Evolutionary conservation across 192 early-diverging fungal genomes (phyloP).

Genomic region (Spizellomyces punctatus): DNA sequence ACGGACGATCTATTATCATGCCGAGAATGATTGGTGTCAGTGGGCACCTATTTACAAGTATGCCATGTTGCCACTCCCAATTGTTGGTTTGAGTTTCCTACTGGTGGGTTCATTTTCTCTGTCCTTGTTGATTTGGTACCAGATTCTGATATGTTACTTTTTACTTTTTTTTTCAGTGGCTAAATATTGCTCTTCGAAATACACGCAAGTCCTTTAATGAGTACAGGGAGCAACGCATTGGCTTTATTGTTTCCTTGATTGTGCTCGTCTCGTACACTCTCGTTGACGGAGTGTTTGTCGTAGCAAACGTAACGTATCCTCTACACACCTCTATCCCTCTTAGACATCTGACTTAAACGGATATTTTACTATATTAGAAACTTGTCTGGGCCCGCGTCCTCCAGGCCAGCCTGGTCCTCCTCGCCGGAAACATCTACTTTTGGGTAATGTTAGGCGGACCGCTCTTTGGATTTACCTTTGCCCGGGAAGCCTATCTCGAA

Average conservation of each 20-base stretch:
- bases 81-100: neutral
- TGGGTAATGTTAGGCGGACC: neutral
- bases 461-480: neutral
- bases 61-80: neutral
- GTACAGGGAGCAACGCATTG: neutral
- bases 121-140: neutral
- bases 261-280: neutral
- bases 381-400: neutral
- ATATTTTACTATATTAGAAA: neutral
- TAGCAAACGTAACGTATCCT: neutral
- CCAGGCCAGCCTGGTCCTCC: neutral
- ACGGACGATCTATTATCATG: neutral
- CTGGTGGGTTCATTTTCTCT: neutral
- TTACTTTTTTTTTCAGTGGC: neutral
- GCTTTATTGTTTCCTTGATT: neutral
- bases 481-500: neutral
- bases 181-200: neutral
- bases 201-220: neutral
- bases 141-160: neutral
- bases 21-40: slow-evolving; percentile 2
- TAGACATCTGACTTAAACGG: too few relatives aligned
- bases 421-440: slow-evolving; percentile 1
- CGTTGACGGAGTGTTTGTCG: neutral
- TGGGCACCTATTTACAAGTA: neutral
- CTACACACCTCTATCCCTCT: too few relatives aligned